Evolutionary conservation across 257 asterid species (phyloP).

Genomic region (Cynanchum wilfordii): DNA sequence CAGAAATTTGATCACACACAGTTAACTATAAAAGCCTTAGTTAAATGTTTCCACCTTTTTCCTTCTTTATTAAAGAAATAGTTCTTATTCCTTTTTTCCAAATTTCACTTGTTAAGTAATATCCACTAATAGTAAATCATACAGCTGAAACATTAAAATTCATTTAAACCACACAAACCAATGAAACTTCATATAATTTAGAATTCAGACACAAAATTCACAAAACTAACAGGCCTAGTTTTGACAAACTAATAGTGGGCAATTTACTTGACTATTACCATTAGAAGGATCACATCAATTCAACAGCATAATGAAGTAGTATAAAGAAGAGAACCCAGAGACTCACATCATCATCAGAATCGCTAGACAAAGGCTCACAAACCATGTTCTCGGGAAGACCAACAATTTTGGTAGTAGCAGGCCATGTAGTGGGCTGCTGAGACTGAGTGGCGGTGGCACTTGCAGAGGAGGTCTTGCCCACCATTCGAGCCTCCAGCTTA

Average conservation of each 20-base stretch:
- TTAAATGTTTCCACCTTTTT: background rate
- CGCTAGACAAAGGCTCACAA: conserved; percentile 55
- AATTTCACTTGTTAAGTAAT: no score
- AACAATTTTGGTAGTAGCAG: conserved; percentile 43
- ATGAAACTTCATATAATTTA: background rate
- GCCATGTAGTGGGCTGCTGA: conserved; percentile 42
- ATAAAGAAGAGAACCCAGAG: conserved; percentile 13
- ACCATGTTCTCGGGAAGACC: conserved; percentile 33
- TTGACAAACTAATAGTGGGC: background rate
- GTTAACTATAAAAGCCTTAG: background rate
- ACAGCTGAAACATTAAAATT: background rate
- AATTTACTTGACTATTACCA: background rate
- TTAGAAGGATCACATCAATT: background rate
- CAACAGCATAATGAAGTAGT: background rate
- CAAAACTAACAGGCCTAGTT: background rate
- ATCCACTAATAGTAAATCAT: background rate
- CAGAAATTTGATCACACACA: background rate
- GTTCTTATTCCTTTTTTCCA: background rate
- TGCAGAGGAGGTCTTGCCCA: conserved; percentile 66
- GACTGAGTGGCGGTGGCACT: conserved; percentile 33
- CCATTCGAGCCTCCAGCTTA: conserved; percentile 87
- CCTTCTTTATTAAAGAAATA: background rate
- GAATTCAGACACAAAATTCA: background rate
- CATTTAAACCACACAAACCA: background rate
- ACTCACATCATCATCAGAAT: conserved; percentile 79